Evolutionary conservation across 2,329 filamentous ascomycete genomes (phyloP).

Genomic region (Xylariales sp.): DNA sequence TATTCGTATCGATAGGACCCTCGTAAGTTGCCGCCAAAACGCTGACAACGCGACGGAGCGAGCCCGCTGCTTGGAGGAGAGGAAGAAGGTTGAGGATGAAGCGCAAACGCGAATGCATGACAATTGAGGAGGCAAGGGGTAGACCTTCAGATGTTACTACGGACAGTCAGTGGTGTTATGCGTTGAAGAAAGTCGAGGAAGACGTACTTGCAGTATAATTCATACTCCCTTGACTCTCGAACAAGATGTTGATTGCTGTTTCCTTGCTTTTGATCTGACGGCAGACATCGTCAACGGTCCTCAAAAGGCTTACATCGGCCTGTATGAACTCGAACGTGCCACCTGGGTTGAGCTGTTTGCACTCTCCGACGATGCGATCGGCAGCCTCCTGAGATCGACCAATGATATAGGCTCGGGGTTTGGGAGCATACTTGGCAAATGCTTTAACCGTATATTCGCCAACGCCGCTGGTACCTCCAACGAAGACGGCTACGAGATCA

Average conservation of each 20-base stretch:
- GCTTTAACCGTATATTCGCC: constrained; percentile 42
- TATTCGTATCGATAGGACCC: constrained; percentile 39
- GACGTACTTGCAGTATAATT: constrained; percentile 19
- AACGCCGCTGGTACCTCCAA: constrained; percentile 52
- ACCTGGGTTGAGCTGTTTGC: constrained; percentile 35
- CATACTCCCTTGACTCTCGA: constrained; percentile 24
- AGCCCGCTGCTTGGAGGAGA: constrained; percentile 38
- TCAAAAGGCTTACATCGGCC: constrained; percentile 44
- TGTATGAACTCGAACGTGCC: constrained; percentile 44
- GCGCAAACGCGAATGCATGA: constrained; percentile 54
- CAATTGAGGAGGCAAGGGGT: constrained; percentile 44
- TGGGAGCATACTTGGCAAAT: constrained; percentile 34
- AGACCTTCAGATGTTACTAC: constrained; percentile 55
- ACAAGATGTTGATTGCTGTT: constrained; percentile 40
- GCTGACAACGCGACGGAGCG: constrained; percentile 49
- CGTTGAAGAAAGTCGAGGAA: neutral
- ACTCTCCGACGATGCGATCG: constrained; percentile 33
- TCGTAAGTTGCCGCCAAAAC: constrained; percentile 51
- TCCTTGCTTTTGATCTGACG: constrained; percentile 39
- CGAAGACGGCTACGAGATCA: constrained; percentile 42
- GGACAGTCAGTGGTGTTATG: neutral
- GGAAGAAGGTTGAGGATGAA: constrained; percentile 55
- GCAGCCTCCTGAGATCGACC: constrained; percentile 37
- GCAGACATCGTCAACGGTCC: constrained; percentile 45
- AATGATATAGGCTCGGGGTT: constrained; percentile 44